Percentiles rank a stretch among this genome's conserved stretches.
Evolutionary conservation across 2,329 filamentous ascomycete species (phyloP).

Genomic region (Lasiodiplodia citricola): DNA sequence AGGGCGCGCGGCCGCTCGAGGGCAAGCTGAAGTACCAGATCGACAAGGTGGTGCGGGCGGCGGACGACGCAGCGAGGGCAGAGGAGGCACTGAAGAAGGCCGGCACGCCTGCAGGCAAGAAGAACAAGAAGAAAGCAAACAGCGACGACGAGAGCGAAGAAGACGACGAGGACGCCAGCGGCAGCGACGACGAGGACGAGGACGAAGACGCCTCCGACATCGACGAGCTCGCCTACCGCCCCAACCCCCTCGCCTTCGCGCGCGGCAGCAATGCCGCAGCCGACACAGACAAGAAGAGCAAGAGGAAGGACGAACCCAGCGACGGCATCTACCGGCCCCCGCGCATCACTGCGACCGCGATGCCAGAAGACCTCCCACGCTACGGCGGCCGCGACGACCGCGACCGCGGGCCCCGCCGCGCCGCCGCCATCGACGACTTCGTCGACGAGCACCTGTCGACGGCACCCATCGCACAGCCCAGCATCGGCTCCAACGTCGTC

Average conservation of each 20-base stretch:
- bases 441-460: constrained; percentile 81
- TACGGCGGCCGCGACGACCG: constrained; percentile 62
- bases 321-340: constrained; percentile 88
- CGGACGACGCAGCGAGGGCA: constrained; percentile 70
- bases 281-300: constrained; percentile 33
- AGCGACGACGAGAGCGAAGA: constrained; percentile 33
- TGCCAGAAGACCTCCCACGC: constrained; percentile 58
- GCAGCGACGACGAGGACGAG: constrained; percentile 50
- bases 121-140: constrained; percentile 38
- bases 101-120: constrained; percentile 30
- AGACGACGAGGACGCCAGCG: constrained; percentile 46
- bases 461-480: constrained; percentile 83
- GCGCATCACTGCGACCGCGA: constrained; percentile 82
- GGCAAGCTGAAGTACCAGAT: constrained; percentile 93
- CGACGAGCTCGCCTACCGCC: constrained; percentile 67
- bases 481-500: constrained; percentile 88
- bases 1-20: constrained; percentile 88
- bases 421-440: constrained; percentile 89
- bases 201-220: constrained; percentile 42
- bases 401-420: constrained; percentile 70
- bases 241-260: constrained; percentile 59
- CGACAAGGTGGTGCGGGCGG: constrained; percentile 88
- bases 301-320: constrained; percentile 40
- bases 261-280: constrained; percentile 34
- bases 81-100: constrained; percentile 40